These are phyloP conservation scores for Plasmodium berghei DNA, from an alignment of 169 alveolate genomes.

Conservation along the genomic window DNA sequence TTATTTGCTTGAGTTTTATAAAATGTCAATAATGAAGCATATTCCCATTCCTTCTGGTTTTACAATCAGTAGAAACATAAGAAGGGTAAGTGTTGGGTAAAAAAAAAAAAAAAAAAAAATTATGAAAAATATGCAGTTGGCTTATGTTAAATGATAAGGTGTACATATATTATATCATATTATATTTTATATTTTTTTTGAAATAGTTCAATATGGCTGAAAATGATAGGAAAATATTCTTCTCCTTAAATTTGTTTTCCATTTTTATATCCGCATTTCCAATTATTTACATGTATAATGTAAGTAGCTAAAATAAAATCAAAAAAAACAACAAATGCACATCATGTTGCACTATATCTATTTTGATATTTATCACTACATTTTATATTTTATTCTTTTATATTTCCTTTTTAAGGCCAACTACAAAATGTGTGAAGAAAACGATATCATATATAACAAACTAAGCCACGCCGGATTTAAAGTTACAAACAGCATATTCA, in stretches of 20 bases:
- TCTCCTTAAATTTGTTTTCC: slow-evolving; percentile 52
- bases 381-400: slow-evolving; percentile 17
- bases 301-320: slow-evolving; percentile 10
- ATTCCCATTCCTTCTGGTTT: slow-evolving; percentile 44
- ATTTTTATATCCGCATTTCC: slow-evolving; percentile 41
- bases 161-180: not conserved
- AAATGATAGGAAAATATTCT: slow-evolving; percentile 63
- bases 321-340: not conserved
- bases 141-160: not conserved
- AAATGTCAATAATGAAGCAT: slow-evolving; percentile 3
- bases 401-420: slow-evolving; percentile 63
- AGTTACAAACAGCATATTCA: slow-evolving; percentile 5
- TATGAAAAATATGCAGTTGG: not conserved
- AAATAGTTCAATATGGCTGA: slow-evolving; percentile 75
- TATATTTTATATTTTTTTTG: not conserved
- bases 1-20: not conserved
- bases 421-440: slow-evolving; percentile 68
- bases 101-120: slow-evolving; percentile 5
- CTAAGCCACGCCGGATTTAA: slow-evolving; percentile 18
- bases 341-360: not conserved
- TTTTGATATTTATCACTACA: not conserved
- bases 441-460: slow-evolving; percentile 51
- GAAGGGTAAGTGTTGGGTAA: slow-evolving; percentile 7
- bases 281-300: slow-evolving; percentile 38
- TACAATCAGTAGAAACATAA: slow-evolving; percentile 18